Evolutionary conservation across 345 rosid genomes (phyloP).

Genomic region (Turnera subulata): DNA sequence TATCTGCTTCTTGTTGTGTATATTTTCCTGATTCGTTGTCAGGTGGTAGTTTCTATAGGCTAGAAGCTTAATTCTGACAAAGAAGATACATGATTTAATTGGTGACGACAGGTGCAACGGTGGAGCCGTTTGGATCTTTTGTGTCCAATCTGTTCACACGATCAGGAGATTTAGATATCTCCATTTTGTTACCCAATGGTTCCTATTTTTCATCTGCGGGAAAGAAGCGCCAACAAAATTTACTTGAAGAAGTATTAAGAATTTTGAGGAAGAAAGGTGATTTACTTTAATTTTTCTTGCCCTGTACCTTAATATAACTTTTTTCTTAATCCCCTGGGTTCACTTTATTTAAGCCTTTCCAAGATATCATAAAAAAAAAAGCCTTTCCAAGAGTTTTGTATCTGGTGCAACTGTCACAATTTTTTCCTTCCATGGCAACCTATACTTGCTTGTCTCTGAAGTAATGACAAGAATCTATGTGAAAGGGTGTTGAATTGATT

Average conservation of each 20-base stretch:
- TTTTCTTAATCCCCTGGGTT: too few species aligned
- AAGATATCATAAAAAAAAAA: too few species aligned
- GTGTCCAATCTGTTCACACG: slow-evolving; percentile 76
- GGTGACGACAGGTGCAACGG: slow-evolving; percentile 65
- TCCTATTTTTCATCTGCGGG: slow-evolving; percentile 57
- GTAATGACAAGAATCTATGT: too few species aligned
- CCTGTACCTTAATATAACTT: neutral
- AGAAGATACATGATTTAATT: slow-evolving; percentile 5
- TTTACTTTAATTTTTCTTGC: neutral
- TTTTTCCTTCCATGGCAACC: too few species aligned
- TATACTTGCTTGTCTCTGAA: too few species aligned
- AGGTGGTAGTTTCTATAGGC: neutral
- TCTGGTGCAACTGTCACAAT: too few species aligned
- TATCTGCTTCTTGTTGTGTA: neutral
- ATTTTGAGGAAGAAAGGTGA: slow-evolving; percentile 61
- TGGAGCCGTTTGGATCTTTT: slow-evolving; percentile 88
- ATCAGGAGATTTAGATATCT: slow-evolving; percentile 82
- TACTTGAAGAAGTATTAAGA: slow-evolving; percentile 50
- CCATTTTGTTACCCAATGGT: slow-evolving; percentile 51
- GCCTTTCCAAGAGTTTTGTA: too few species aligned
- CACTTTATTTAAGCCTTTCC: too few species aligned
- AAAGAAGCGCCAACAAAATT: slow-evolving; percentile 55
- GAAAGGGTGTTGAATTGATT: too few species aligned
- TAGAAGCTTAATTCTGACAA: neutral
- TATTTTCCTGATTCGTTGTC: neutral